These are phyloP conservation scores for Aegilops sharonensis DNA, from an alignment of 176 grass and related monocot genomes.

Conservation along the genomic window DNA sequence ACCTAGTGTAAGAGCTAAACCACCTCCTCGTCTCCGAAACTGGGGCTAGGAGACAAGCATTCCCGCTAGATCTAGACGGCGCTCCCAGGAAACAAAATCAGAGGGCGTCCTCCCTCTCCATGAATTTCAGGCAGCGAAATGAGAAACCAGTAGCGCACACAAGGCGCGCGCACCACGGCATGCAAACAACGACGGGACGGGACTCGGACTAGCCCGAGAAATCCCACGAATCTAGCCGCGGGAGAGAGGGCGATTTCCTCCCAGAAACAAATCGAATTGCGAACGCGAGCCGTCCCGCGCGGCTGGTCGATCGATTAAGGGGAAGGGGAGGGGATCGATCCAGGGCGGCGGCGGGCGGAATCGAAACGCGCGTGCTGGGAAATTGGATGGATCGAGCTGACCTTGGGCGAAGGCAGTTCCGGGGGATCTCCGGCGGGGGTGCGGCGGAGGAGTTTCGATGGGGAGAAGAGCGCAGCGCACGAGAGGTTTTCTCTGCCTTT, in stretches of 20 bases:
- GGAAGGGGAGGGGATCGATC: neutral
- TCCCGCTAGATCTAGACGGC: constrained; percentile 2
- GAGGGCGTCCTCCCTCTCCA: neutral
- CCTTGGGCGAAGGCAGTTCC: neutral
- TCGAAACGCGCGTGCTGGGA: neutral
- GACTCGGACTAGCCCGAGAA: neutral
- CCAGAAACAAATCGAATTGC: neutral
- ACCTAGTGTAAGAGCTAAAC: neutral
- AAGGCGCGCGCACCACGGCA: neutral
- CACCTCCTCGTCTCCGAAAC: neutral
- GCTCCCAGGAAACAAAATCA: neutral
- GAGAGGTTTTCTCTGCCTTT: constrained; percentile 12
- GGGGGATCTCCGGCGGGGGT: neutral
- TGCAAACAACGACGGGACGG: neutral
- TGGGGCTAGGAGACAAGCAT: neutral
- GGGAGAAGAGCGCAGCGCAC: neutral
- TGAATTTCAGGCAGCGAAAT: neutral
- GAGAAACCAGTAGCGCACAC: neutral
- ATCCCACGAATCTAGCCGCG: neutral
- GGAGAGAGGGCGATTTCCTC: neutral
- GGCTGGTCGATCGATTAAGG: neutral
- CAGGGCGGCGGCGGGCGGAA: neutral
- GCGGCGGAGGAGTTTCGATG: neutral
- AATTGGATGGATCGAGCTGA: constrained; percentile 24
- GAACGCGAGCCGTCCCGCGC: neutral